phyloP scores from a whole-genome alignment of 2,329 filamentous ascomycete species.

The Aspergillus ibericus region DNA sequence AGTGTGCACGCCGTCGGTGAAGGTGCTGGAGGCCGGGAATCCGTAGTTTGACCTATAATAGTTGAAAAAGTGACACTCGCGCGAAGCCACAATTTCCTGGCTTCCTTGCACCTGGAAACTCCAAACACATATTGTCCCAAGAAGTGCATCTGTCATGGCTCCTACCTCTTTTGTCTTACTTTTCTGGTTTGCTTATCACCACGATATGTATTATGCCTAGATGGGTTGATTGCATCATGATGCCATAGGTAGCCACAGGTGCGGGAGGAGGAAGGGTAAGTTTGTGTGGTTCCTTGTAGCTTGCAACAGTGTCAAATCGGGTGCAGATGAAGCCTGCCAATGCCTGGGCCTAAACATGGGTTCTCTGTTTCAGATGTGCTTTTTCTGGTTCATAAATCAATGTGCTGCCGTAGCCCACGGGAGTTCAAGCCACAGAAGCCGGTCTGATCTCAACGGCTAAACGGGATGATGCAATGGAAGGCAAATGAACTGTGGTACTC shows the following conservation, averaged over 20 bases:
- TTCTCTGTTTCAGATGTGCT: neutral
- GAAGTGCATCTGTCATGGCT: too few relatives aligned
- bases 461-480: neutral
- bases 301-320: neutral
- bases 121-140: too few relatives aligned
- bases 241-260: neutral
- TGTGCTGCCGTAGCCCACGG: neutral
- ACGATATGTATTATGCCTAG: too few relatives aligned
- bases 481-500: neutral
- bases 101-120: too few relatives aligned
- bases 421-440: neutral
- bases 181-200: too few relatives aligned
- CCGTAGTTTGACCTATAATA: too few relatives aligned
- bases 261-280: neutral
- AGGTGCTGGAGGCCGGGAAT: neutral
- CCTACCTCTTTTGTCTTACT: too few relatives aligned
- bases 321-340: neutral
- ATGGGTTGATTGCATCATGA: too few relatives aligned
- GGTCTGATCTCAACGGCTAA: neutral
- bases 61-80: too few relatives aligned
- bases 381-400: neutral
- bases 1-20: neutral
- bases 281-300: neutral
- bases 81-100: too few relatives aligned
- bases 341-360: neutral